Evolutionary conservation across 305 asterid genomes (phyloP).

Genomic region (Solanum hybrid): DNA sequence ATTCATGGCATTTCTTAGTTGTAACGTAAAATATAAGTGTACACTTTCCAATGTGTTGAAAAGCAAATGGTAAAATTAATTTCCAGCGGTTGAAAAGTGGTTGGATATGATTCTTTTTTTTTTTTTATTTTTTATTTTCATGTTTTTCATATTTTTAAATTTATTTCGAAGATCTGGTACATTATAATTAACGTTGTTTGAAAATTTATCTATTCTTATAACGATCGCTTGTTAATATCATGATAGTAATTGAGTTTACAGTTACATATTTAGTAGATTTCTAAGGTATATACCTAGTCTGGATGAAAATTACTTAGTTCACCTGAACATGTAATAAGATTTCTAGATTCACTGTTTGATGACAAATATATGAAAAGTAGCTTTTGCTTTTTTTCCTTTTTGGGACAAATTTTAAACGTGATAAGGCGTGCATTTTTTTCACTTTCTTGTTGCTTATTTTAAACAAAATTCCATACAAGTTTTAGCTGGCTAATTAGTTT

Average conservation of each 20-base stretch:
- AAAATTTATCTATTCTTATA: not conserved
- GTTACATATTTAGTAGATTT: not conserved
- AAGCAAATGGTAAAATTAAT: not conserved
- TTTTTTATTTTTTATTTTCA: not conserved
- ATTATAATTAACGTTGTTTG: not conserved
- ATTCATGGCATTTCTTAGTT: not conserved
- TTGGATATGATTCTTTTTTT: not conserved
- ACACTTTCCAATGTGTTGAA: not conserved
- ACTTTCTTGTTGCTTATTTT: not conserved
- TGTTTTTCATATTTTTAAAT: not conserved
- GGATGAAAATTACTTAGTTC: not conserved
- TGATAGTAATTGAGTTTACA: not conserved
- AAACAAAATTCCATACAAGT: not conserved
- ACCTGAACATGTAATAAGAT: not conserved
- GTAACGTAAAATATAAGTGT: conserved; percentile 7
- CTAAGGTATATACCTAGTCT: not conserved
- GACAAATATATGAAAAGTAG: not conserved
- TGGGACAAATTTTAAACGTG: conserved; percentile 10
- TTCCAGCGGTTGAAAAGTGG: not conserved
- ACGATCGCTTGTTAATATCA: not conserved
- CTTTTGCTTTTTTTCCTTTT: not conserved
- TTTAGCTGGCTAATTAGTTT: conserved; percentile 12
- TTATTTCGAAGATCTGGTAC: not conserved
- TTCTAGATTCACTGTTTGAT: not conserved
- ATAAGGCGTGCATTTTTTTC: not conserved